These are phyloP conservation scores for Eimeria tenella DNA, from an alignment of 169 alveolate genomes.

Conservation along the genomic window DNA sequence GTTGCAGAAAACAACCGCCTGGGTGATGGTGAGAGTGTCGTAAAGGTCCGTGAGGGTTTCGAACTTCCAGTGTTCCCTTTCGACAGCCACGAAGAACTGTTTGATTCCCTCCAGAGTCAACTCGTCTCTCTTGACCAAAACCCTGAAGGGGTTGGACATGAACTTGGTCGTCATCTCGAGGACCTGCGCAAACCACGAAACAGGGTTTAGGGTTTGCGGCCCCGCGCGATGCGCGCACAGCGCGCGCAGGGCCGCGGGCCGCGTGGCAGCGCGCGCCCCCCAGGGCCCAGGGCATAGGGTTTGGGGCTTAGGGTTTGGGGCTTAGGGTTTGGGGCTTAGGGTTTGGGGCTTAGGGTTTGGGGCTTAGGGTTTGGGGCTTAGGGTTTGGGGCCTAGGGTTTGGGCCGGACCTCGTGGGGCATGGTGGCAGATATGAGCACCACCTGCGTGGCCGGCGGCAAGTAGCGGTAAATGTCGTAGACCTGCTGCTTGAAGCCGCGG, in stretches of 20 bases:
- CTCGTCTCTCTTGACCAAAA: slow-evolving; percentile 98
- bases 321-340: too few species aligned
- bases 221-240: neutral
- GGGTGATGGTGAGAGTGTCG: slow-evolving; percentile 98
- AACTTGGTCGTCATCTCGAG: slow-evolving; percentile 88
- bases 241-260: too few species aligned
- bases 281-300: too few species aligned
- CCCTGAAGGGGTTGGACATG: slow-evolving; percentile 98
- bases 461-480: slow-evolving; percentile 97
- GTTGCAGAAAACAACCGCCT: slow-evolving; percentile 99
- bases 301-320: too few species aligned
- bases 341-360: too few species aligned
- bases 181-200: slow-evolving; percentile 15
- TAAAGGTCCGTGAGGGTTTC: slow-evolving; percentile 98
- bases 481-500: slow-evolving; percentile 98
- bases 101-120: slow-evolving; percentile 98
- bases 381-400: neutral
- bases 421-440: slow-evolving; percentile 98
- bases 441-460: slow-evolving; percentile 97
- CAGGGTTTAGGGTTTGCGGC: too few species aligned
- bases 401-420: slow-evolving; percentile 98
- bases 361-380: too few species aligned
- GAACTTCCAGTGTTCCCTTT: slow-evolving; percentile 99
- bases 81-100: slow-evolving; percentile 98
- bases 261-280: too few species aligned